A percentile compares a stretch with the other conserved stretches of the same genome.
phyloP scores from a whole-genome alignment of 139 green algal genomes.

The Tetradesmus obliquus region DNA sequence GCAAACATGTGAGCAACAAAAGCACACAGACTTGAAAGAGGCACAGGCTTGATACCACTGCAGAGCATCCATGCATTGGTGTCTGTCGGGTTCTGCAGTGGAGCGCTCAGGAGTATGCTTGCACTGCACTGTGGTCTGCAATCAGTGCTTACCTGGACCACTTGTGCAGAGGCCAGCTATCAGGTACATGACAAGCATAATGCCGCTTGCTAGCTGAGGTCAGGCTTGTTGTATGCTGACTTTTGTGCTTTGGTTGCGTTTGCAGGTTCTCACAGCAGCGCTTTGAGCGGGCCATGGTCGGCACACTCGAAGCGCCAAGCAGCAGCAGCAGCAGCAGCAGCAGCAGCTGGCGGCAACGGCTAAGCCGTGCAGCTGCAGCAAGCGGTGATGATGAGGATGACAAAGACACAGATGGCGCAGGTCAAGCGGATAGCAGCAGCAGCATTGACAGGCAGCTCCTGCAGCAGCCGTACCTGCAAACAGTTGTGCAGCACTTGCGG shows the following conservation, averaged over 20 bases:
- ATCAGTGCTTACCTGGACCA: not conserved
- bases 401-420: not conserved
- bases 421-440: not conserved
- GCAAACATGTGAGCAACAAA: not conserved
- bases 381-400: not conserved
- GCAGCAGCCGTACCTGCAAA: not conserved
- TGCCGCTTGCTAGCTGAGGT: no score
- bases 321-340: slow-evolving; percentile 22
- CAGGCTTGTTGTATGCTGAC: not conserved
- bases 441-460: not conserved
- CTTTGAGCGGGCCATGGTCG: not conserved
- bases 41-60: not conserved
- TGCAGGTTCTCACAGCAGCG: slow-evolving; percentile 20
- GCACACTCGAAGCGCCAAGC: not conserved
- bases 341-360: not conserved
- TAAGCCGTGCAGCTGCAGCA: not conserved
- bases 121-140: not conserved
- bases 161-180: not conserved
- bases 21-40: not conserved
- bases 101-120: not conserved
- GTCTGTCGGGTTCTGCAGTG: not conserved
- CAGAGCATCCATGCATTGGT: not conserved
- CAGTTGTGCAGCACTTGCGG: not conserved
- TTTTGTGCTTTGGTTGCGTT: no score
- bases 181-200: not conserved